These are phyloP conservation scores for Marchantia polymorpha DNA, from an alignment of 225 moss, liverwort and hornwort species.

Conservation along the genomic window DNA sequence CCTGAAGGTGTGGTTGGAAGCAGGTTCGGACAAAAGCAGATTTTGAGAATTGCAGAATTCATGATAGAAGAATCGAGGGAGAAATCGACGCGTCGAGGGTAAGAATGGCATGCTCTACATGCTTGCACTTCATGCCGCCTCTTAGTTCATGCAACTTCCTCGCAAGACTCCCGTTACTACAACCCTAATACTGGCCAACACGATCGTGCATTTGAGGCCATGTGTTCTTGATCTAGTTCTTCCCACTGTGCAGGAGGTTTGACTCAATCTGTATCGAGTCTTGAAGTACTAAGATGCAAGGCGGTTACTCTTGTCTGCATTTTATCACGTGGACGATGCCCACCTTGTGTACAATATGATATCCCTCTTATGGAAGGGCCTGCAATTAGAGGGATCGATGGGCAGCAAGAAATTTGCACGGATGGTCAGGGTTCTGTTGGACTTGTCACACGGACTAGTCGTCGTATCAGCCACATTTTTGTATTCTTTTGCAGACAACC, in stretches of 20 bases:
- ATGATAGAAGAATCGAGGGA: conserved; percentile 31
- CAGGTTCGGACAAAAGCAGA: neutral
- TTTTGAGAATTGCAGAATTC: neutral
- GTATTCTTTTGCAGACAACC: conserved; percentile 39
- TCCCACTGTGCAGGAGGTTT: conserved; percentile 61
- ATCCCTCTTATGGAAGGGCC: conserved; percentile 77
- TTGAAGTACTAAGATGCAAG: conserved; percentile 62
- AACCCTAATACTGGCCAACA: conserved; percentile 61
- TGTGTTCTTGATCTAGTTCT: conserved; percentile 62
- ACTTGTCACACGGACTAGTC: conserved; percentile 67
- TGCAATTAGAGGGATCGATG: conserved; percentile 65
- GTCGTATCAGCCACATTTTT: conserved; percentile 57
- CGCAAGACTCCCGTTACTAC: conserved; percentile 81
- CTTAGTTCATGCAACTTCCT: conserved; percentile 68
- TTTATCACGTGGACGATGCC: conserved; percentile 78
- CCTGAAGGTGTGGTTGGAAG: neutral
- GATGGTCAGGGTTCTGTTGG: conserved; percentile 67
- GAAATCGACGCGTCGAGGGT: conserved; percentile 25
- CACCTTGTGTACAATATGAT: conserved; percentile 89
- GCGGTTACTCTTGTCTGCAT: conserved; percentile 75
- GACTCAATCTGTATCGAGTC: conserved; percentile 69
- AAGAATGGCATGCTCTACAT: conserved; percentile 87
- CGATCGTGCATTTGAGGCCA: conserved; percentile 64
- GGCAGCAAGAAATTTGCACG: conserved; percentile 70
- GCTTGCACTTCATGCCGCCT: conserved; percentile 69